Evolutionary conservation across 164 flowering plant genomes (phyloP).

Genomic region (Nymphaea colorata): DNA sequence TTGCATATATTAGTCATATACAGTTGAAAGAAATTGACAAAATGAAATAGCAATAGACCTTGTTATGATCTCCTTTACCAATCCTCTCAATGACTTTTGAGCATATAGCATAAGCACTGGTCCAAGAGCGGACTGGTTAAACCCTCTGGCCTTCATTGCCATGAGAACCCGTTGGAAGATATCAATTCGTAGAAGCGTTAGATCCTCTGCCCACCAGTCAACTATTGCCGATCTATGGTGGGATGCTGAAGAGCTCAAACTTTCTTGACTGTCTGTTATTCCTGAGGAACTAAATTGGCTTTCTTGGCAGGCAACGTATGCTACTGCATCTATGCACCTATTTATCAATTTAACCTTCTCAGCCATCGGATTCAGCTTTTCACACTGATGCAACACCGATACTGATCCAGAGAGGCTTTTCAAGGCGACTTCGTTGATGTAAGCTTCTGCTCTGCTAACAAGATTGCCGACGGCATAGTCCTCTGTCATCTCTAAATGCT

Average conservation of each 20-base stretch:
- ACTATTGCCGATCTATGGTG: slow-evolving; percentile 37
- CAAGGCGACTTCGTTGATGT: slow-evolving; percentile 68
- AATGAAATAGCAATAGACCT: background rate
- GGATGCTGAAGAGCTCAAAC: slow-evolving; percentile 13
- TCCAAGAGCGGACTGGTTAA: slow-evolving; percentile 66
- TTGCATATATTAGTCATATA: background rate
- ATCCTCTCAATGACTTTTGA: slow-evolving; percentile 84
- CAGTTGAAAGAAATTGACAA: background rate
- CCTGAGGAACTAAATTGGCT: slow-evolving; percentile 34
- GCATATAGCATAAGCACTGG: slow-evolving; percentile 91
- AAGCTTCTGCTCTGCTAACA: slow-evolving; percentile 56
- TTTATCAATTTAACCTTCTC: slow-evolving; percentile 73
- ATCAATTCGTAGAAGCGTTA: slow-evolving; percentile 62
- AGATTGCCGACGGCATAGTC: slow-evolving; percentile 69
- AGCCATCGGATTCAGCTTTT: slow-evolving; percentile 50
- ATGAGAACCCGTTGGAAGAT: slow-evolving; percentile 67
- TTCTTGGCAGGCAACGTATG: slow-evolving; percentile 61
- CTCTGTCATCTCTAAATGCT: slow-evolving; percentile 91
- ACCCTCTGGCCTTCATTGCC: slow-evolving; percentile 86
- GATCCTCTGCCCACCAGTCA: slow-evolving; percentile 97
- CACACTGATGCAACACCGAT: slow-evolving; percentile 47
- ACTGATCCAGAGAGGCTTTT: slow-evolving; percentile 62
- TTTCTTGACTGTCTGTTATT: slow-evolving; percentile 23
- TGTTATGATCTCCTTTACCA: slow-evolving; percentile 40
- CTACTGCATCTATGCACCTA: slow-evolving; percentile 71